Base-by-base conservation (phyloP, 228 moss, liverwort and hornwort species). In the Sphagnum magellanicum region DNA sequence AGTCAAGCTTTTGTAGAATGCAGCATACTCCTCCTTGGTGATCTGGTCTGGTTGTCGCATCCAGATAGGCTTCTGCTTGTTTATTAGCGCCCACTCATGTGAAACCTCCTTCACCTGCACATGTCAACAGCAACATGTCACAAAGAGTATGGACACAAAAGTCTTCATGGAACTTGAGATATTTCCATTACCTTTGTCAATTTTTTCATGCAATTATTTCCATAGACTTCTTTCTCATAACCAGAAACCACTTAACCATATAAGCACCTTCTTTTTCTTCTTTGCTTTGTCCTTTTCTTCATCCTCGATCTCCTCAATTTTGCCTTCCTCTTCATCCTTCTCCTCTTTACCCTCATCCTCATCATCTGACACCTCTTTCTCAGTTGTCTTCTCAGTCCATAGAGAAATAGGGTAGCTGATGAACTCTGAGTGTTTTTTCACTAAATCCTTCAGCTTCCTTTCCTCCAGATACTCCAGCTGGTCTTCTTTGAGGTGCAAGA, bases 51-150 rank as follows among this genome's bases (percentile, higher is more conserved):
- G 88, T 63, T 88, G 86, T 49, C 91, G 85, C 75, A 91, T 65
- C 91, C 91, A 91, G 15, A 91, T 91, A 0, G 91, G 91, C 65
- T 91, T 91, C 71, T 91, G 91, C 71, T 88, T 91, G 78, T 91
- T 91, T 61, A 91, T 78, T 6, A 86, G 17, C 48, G 69, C 80
- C 91, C 91, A 91, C 58, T 91, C 91, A 50, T 91, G 81, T 0
- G 91, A 91, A 0, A 88, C 81, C 51, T 91, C 91, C 59, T 84
- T 88, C 0, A 91, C 81, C 61, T 75, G 55, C 12, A 12, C 9
- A 55, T 55, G 32, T 32, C 32, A 32, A 32, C 32, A 32, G 32
- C 32, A 32, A 32, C 32, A 32, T 32, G 32, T 32, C 32, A 32
- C 32, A 32, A 32, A 32, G 32, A 32, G 32, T 3, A 32, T 32